Conservation (phyloP, 345 rosid species). For the Turritis glabra region DNA sequence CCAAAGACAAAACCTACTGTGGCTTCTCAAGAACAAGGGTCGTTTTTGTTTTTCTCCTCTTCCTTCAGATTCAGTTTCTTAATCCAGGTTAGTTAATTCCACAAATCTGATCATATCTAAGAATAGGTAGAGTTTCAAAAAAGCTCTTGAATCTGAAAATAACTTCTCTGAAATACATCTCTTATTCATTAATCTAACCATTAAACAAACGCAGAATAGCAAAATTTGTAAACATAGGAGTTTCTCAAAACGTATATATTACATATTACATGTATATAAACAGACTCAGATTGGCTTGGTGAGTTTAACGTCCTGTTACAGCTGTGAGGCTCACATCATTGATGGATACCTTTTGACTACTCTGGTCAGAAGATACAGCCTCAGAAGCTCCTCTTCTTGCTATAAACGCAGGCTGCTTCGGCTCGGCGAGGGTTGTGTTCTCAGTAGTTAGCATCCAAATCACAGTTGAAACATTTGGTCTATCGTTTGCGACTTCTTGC, state of each 20-base stretch:
- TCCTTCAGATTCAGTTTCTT: conserved; percentile 12
- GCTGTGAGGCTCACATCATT: conserved; percentile 40
- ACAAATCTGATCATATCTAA: neutral
- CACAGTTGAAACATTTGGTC: conserved; percentile 45
- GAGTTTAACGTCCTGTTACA: conserved; percentile 31
- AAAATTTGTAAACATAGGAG: neutral
- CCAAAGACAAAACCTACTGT: neutral
- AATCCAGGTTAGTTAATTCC: conserved; percentile 10
- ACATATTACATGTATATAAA: neutral
- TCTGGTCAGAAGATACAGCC: conserved; percentile 34
- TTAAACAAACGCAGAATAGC: conserved; percentile 3
- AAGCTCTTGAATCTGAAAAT: neutral
- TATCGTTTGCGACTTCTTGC: conserved; percentile 40
- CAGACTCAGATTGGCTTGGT: conserved; percentile 3
- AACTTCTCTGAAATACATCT: neutral
- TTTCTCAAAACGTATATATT: neutral
- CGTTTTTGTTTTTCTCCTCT: neutral
- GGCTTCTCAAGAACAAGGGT: conserved; percentile 12
- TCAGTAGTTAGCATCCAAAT: conserved; percentile 36
- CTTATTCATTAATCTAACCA: conserved; percentile 3
- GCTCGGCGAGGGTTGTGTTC: conserved; percentile 10
- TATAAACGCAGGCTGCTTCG: conserved; percentile 39
- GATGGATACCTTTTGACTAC: conserved; percentile 33
- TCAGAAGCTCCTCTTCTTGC: conserved; percentile 19
- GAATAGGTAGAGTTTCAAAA: neutral